Percentiles rank a stretch among this genome's conserved stretches.
These are phyloP conservation scores for Hymenotorrendiella dingleyae DNA, from an alignment of 2,329 filamentous ascomycete genomes.

Conservation along the genomic window DNA sequence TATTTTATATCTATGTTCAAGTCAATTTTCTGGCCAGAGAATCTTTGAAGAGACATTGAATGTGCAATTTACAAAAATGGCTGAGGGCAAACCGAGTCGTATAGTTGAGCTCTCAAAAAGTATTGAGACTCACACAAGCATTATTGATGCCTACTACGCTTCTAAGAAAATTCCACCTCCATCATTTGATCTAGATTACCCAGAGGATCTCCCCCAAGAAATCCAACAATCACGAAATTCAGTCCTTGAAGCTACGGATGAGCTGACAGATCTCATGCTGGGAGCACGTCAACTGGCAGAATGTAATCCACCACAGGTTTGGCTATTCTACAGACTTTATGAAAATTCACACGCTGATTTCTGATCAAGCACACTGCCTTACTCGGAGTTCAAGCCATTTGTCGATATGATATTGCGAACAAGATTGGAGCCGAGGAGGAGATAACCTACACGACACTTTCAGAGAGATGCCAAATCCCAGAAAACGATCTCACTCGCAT, in stretches of 20 bases:
- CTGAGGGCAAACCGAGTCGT: no score
- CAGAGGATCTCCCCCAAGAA: constrained; percentile 1
- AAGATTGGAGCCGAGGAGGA: constrained; percentile 29
- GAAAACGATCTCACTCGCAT: background rate
- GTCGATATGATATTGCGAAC: background rate
- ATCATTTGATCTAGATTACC: constrained; percentile 2
- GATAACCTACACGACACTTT: background rate
- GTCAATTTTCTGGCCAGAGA: no score
- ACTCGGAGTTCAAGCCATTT: background rate
- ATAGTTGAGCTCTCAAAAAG: background rate
- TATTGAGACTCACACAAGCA: background rate
- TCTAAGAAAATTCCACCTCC: background rate
- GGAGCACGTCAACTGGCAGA: background rate
- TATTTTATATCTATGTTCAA: no score
- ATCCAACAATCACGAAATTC: background rate
- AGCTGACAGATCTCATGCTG: background rate
- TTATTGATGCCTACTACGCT: background rate
- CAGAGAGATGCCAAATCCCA: background rate
- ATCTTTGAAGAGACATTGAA: no score
- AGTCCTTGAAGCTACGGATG: background rate
- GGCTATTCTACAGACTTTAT: constrained; percentile 19
- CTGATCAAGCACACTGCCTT: background rate
- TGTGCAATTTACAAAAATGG: no score
- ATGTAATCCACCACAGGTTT: constrained; percentile 38
- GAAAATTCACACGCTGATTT: background rate